Base-by-base conservation (phyloP, 2,329 filamentous ascomycete species). In the Pyrenochaeta sp. region DNA sequence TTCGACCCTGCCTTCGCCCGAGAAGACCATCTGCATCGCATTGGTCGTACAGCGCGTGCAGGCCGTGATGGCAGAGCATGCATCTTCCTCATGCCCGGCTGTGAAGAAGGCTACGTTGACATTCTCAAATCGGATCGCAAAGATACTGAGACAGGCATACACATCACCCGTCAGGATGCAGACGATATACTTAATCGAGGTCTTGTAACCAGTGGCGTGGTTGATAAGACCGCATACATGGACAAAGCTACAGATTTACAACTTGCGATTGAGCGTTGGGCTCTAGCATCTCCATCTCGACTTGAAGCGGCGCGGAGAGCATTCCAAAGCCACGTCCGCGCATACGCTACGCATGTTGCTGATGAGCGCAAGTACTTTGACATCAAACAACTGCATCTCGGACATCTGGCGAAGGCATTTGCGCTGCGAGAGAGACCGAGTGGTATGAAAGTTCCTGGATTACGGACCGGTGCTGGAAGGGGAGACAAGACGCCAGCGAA, bases 1-100 rank as follows among this genome's bases (percentile, higher is more conserved):
- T 98, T 97, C 74, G 95, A 99, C 73, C 93, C 95, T 0, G 92
- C 95, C 2, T 98, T 98, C 79, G 92, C 91, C 73, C 89, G 92
- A 25, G 91, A 93, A 59, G 95, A 99, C 76, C 95, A 99, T 76
- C 85, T 97, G 7, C 95, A 99, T 80, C 90, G 95, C 54, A 92
- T 98, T 54, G 95, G 95, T 53, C 91, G 95, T 76, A 99, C 95
- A 10, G 95, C 95, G 3, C 91, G 95, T 83, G 92, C 96, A 0
- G 95, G 95, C 15, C 90, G 91, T 5, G 86, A 94, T 10, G 95
- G 95, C 28, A 89, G 93, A 54, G 93, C 95, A 0, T 85, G 91
- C 10, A 88, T 98, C 25, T 98, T 98, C 82, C 86, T 99, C 13
- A 88, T 93, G 57, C 95, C 95, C 0, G 95, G 95, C 15, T 88